These are phyloP conservation scores for Massospora cicadina DNA, from an alignment of 371 early-diverging fungal genomes.

Conservation along the genomic window DNA sequence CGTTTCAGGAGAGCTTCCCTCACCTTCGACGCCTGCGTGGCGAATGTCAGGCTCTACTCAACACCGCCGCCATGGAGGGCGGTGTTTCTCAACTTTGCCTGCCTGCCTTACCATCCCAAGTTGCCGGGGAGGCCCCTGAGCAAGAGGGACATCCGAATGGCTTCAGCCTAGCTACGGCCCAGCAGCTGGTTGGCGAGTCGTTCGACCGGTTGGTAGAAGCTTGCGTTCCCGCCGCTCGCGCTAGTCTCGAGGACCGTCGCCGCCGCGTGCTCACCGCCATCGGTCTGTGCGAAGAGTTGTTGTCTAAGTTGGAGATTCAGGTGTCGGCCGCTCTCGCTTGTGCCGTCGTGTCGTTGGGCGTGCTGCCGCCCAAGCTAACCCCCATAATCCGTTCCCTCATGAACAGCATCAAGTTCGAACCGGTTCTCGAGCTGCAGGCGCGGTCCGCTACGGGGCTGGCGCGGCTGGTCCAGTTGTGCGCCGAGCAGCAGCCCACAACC, in stretches of 20 bases:
- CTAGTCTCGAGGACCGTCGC: conserved; percentile 34
- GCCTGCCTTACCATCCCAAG: conserved; percentile 37
- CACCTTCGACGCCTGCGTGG: conserved; percentile 48
- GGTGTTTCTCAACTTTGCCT: conserved; percentile 24
- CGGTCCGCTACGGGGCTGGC: conserved; percentile 36
- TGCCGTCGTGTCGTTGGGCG: conserved; percentile 61
- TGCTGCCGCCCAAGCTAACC: conserved; percentile 64
- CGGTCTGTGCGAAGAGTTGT: conserved; percentile 34
- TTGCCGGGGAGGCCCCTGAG: conserved; percentile 21
- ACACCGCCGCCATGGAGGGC: conserved; percentile 34
- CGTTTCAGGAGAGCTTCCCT: conserved; percentile 42
- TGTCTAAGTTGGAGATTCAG: conserved; percentile 28
- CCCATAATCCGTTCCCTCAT: conserved; percentile 74
- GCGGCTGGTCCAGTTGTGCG: conserved; percentile 31
- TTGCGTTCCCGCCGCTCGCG: conserved; percentile 19
- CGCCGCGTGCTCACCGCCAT: conserved; percentile 41
- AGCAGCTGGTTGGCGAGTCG: conserved; percentile 26
- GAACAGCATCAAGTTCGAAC: conserved; percentile 70
- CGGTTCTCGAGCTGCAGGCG: conserved; percentile 44
- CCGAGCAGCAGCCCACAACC: conserved; percentile 21
- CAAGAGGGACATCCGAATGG: too few relatives aligned
- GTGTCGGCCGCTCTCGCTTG: conserved; percentile 62
- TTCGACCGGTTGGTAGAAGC: conserved; percentile 23
- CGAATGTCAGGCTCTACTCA: conserved; percentile 51
- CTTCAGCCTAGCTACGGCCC: conserved; percentile 45